These are phyloP conservation scores for Plasmopara halstedii DNA, from an alignment of 352 stramenopile genomes.

Conservation along the genomic window DNA sequence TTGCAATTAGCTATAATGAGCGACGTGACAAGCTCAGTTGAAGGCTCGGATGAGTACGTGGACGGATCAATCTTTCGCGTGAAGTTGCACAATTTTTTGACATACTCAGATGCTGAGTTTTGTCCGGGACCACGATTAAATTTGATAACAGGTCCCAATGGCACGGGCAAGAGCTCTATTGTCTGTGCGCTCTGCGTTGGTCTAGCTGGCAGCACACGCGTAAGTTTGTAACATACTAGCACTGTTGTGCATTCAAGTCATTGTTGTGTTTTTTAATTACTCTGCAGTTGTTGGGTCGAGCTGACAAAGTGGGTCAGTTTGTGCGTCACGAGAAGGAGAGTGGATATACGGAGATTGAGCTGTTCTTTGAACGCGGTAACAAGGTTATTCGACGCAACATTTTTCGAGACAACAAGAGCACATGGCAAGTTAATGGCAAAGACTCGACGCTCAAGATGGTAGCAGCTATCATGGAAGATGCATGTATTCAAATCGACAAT, in stretches of 20 bases:
- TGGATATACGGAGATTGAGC: slow-evolving; percentile 90
- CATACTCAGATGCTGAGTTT: slow-evolving; percentile 88
- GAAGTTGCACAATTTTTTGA: slow-evolving; percentile 93
- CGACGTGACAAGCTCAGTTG: slow-evolving; percentile 17
- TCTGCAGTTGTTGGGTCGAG: slow-evolving; percentile 85
- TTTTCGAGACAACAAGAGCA: slow-evolving; percentile 84
- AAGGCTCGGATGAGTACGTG: slow-evolving; percentile 65
- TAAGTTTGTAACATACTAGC: slow-evolving; percentile 20
- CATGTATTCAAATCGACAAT: slow-evolving; percentile 97
- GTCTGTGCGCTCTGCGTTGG: slow-evolving; percentile 97
- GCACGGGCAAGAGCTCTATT: slow-evolving; percentile 92
- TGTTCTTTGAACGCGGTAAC: slow-evolving; percentile 78
- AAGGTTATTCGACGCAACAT: slow-evolving; percentile 88
- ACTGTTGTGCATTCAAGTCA: not conserved
- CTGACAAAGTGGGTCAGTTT: slow-evolving; percentile 90
- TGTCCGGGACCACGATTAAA: slow-evolving; percentile 92
- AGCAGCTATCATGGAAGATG: slow-evolving; percentile 64
- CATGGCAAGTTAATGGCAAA: slow-evolving; percentile 70
- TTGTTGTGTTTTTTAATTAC: slow-evolving; percentile 1
- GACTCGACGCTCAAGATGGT: slow-evolving; percentile 67
- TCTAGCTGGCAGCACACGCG: slow-evolving; percentile 90
- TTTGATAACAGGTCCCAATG: slow-evolving; percentile 97
- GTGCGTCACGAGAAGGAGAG: slow-evolving; percentile 82
- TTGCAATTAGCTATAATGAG: slow-evolving; percentile 13
- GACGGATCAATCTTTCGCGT: slow-evolving; percentile 87